Conservation (phyloP, 176 grass and related monocot species). For the Elaeis guineensis region DNA sequence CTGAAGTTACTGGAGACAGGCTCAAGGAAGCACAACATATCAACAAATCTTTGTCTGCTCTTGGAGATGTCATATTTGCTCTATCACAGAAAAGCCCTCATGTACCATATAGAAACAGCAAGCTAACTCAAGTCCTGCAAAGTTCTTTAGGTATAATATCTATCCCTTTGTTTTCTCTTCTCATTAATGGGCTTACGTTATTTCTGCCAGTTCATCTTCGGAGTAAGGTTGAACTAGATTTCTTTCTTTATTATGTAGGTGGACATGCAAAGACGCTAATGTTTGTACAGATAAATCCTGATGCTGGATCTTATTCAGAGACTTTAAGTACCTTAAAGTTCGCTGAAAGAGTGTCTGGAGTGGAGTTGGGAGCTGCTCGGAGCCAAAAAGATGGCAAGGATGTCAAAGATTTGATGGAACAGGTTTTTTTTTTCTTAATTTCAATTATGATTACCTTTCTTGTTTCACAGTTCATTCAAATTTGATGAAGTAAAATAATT, state of each 20-base stretch:
- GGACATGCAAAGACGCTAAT: constrained; percentile 90
- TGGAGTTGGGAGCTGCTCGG: constrained; percentile 69
- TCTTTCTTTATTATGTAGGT: constrained; percentile 29
- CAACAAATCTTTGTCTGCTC: constrained; percentile 18
- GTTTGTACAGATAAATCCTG: constrained; percentile 88
- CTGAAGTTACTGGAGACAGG: no score
- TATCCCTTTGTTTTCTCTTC: constrained; percentile 10
- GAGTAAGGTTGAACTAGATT: constrained; percentile 7
- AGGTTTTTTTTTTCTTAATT: constrained; percentile 26
- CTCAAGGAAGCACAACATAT: no score
- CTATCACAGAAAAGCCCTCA: constrained; percentile 66
- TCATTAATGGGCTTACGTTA: constrained; percentile 1
- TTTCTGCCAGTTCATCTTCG: not conserved
- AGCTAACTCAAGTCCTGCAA: constrained; percentile 89
- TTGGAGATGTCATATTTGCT: constrained; percentile 84
- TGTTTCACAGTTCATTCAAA: no score
- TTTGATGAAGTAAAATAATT: no score
- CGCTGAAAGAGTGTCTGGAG: constrained; percentile 70
- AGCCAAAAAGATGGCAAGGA: constrained; percentile 76
- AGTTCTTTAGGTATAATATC: constrained; percentile 67
- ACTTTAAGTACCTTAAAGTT: constrained; percentile 78
- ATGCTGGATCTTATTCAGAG: constrained; percentile 68
- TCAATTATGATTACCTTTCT: no score
- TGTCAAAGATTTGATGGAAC: constrained; percentile 67
- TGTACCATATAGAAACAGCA: constrained; percentile 85